A percentile compares a stretch with the other conserved stretches of the same genome.
Conservation (phyloP, 1,284 basidiomycete genomes). For the Papiliotrema terrestris region DNA sequence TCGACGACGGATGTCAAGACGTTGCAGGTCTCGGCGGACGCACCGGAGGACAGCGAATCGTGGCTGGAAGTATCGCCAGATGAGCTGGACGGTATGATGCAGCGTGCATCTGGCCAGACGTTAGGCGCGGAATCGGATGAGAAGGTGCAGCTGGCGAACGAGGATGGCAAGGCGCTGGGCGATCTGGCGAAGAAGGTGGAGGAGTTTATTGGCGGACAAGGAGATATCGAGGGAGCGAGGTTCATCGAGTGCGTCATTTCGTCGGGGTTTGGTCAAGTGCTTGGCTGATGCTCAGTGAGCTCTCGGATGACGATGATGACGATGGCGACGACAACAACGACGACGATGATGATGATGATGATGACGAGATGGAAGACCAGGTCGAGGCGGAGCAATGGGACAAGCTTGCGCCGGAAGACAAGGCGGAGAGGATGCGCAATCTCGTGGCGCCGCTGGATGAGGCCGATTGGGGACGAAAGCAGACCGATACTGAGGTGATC, state of each 20-base stretch:
- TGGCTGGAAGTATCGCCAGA: slow-evolving; percentile 47
- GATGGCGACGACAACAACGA: slow-evolving; percentile 40
- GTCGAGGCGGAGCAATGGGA: slow-evolving; percentile 13
- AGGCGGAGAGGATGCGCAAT: slow-evolving; percentile 39
- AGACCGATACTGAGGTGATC: not conserved
- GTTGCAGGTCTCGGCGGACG: slow-evolving; percentile 13
- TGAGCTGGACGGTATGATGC: slow-evolving; percentile 46
- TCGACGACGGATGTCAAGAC: slow-evolving; percentile 3
- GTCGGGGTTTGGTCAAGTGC: not conserved
- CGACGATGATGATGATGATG: slow-evolving; percentile 36
- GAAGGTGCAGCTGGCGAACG: slow-evolving; percentile 52
- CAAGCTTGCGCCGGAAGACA: slow-evolving; percentile 23
- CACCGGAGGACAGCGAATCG: slow-evolving; percentile 39
- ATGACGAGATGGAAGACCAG: slow-evolving; percentile 34
- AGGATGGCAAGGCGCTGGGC: slow-evolving; percentile 66
- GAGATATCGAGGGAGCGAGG: slow-evolving; percentile 76
- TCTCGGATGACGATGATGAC: slow-evolving; percentile 51
- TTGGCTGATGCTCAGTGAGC: slow-evolving; percentile 26
- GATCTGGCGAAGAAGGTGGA: slow-evolving; percentile 78
- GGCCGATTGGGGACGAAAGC: slow-evolving; percentile 50
- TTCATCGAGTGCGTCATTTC: slow-evolving; percentile 72
- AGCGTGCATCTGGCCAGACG: slow-evolving; percentile 23
- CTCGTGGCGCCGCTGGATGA: slow-evolving; percentile 47
- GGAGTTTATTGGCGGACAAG: slow-evolving; percentile 79
- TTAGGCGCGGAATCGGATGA: slow-evolving; percentile 39